Base-by-base conservation (phyloP, 108 stramenopile species). In the Cylindrotheca fusiformis region DNA sequence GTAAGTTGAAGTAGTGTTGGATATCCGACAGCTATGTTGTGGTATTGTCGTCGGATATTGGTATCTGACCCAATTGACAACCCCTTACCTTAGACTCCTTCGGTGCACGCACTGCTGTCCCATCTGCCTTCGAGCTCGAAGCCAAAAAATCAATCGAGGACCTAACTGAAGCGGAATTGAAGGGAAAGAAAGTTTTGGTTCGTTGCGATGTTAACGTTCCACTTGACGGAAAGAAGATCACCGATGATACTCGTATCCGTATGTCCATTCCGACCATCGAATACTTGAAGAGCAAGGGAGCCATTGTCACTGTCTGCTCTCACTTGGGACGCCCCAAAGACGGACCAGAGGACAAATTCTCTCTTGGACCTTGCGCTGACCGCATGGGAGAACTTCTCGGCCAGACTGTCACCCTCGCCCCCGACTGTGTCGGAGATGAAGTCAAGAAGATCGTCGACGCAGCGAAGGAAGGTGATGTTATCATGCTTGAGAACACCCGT, bases 161-260 rank as follows among this genome's bases (percentile, higher is more conserved):
- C 79, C 75, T 98, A 48, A 56, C 80, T 26, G 97, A 98, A 41
- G 81, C 71, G 48, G 97, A 98, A 59, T 85, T 95, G 62, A 95
- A 95, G 88, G 95, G 94, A 69, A 96, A 95, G 94, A 95, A 86
- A 78, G 95, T 98, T 44, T 81, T 98, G 36, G 83, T 98, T 55
- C 94, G 97, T 49, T 96, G 95, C 71, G 97, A 98, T 82, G 86
- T 98, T 48, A 98, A 98, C 74, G 97, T 98, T 36, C 97, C 97
- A 55, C 93, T 98, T 68, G 91, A 93, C 75, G 96, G 90, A 75
- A 91, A 91, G 84, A 93, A 64, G 48, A 99, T 99, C 84, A 96
- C 95, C 56, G 98, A 99, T 64, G 97, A 98, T 78, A 98, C 97
- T 65, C 96, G 99, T 70, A 99, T 99, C 87, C 95, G 97, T 33